phyloP scores from a whole-genome alignment of 1,284 basidiomycete species.

The Malassezia brasiliensis region DNA sequence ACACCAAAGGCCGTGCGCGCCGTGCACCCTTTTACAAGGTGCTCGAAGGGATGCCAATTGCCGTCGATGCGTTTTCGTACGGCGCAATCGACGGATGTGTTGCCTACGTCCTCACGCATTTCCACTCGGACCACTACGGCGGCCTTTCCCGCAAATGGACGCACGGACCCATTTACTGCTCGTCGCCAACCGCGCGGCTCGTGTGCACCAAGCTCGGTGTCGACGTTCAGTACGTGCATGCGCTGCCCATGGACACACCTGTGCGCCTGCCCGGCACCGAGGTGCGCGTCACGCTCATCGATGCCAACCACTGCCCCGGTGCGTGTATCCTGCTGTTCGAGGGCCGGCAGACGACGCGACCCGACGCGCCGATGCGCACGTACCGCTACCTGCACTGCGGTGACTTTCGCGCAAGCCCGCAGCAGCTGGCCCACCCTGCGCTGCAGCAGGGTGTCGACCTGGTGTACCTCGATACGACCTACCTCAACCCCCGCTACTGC shows the following conservation, averaged over 20 bases:
- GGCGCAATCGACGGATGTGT: slow-evolving; percentile 76
- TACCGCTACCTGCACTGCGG: slow-evolving; percentile 94
- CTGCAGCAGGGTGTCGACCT: slow-evolving; percentile 57
- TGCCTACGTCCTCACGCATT: slow-evolving; percentile 68
- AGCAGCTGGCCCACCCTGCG: slow-evolving; percentile 31
- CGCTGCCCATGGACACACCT: slow-evolving; percentile 69
- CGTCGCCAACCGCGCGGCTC: slow-evolving; percentile 70
- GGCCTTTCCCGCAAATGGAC: slow-evolving; percentile 62
- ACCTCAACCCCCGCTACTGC: slow-evolving; percentile 84
- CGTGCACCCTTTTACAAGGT: slow-evolving; percentile 49
- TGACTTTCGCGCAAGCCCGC: slow-evolving; percentile 54
- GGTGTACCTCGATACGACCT: slow-evolving; percentile 92
- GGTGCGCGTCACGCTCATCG: slow-evolving; percentile 81
- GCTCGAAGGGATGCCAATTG: slow-evolving; percentile 92
- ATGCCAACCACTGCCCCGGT: slow-evolving; percentile 90
- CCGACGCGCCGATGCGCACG: slow-evolving; percentile 47
- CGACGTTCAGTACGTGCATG: slow-evolving; percentile 72
- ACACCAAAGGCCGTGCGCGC: not conserved
- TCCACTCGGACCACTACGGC: slow-evolving; percentile 52
- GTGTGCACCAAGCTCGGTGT: slow-evolving; percentile 82
- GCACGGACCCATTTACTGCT: slow-evolving; percentile 87
- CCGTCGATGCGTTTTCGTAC: slow-evolving; percentile 89
- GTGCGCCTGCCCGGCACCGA: slow-evolving; percentile 68
- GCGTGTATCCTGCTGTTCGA: slow-evolving; percentile 89
- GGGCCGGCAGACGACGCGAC: slow-evolving; percentile 71